These are phyloP conservation scores for Amesomyces nigricolor DNA, from an alignment of 2,329 filamentous ascomycete genomes.

Conservation along the genomic window DNA sequence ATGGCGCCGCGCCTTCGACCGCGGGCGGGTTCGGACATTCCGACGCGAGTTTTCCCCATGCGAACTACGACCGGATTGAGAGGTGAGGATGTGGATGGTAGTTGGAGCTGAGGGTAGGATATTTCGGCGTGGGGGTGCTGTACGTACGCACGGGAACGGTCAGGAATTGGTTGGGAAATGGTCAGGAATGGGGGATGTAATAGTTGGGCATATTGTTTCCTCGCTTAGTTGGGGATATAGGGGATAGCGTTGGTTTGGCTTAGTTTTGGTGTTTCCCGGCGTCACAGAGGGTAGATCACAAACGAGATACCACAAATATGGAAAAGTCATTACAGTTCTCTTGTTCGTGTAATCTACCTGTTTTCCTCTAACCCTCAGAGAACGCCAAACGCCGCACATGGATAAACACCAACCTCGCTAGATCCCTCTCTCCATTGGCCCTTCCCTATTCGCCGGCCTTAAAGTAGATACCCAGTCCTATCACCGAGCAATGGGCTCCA, in stretches of 20 bases:
- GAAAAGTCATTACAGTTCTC: constrained; percentile 1
- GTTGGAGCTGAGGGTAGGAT: not conserved
- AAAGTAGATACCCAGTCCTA: not conserved
- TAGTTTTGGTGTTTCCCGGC: constrained; percentile 25
- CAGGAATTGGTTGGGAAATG: not conserved
- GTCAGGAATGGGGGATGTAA: not conserved
- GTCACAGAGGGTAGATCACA: constrained; percentile 25
- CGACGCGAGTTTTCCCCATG: constrained; percentile 49
- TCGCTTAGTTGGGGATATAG: constrained; percentile 10
- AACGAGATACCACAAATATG: constrained; percentile 26
- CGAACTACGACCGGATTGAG: constrained; percentile 49
- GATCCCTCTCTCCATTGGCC: not conserved
- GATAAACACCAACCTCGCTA: not conserved
- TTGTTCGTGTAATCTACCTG: not conserved
- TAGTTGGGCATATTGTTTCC: constrained; percentile 6
- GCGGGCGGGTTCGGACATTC: constrained; percentile 38
- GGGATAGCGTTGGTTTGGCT: constrained; percentile 8
- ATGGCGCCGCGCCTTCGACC: constrained; percentile 35
- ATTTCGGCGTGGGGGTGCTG: not conserved
- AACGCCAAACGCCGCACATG: constrained; percentile 19
- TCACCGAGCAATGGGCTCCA: not conserved
- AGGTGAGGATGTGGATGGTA: constrained; percentile 29
- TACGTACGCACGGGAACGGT: not conserved
- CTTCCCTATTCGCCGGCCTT: not conserved
- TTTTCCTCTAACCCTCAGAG: constrained; percentile 8